Evolutionary conservation across 2,329 filamentous ascomycete genomes (phyloP).

Genomic region (Chaetomium sp.): DNA sequence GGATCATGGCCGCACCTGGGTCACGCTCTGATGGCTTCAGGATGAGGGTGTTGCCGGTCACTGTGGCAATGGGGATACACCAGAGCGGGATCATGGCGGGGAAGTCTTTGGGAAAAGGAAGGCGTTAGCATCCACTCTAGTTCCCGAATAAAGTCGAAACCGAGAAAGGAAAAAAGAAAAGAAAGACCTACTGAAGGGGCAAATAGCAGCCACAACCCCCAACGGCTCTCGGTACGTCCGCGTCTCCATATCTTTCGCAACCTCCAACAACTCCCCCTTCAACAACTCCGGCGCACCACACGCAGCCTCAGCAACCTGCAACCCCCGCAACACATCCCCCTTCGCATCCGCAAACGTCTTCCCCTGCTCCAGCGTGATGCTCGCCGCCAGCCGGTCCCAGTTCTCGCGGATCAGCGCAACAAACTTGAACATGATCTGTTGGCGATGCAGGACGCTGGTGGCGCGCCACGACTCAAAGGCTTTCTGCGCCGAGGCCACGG

Average conservation of each 20-base stretch:
- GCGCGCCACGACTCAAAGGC: conserved; percentile 69
- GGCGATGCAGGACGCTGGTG: conserved; percentile 65
- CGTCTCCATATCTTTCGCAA: conserved; percentile 87
- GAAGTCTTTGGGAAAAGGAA: conserved; percentile 52
- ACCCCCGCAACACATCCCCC: conserved; percentile 72
- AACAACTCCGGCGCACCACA: conserved; percentile 75
- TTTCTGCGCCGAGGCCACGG: conserved; percentile 67
- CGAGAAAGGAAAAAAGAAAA: neutral
- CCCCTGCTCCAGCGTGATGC: conserved; percentile 81
- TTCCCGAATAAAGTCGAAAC: neutral
- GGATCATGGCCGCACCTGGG: conserved; percentile 77
- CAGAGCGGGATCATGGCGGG: conserved; percentile 91
- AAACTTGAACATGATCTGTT: conserved; percentile 86
- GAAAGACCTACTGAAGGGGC: conserved; percentile 67
- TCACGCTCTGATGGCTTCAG: conserved; percentile 84
- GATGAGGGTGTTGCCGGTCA: conserved; percentile 77
- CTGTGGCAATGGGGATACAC: conserved; percentile 78
- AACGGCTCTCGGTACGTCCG: conserved; percentile 74
- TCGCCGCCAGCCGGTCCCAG: conserved; percentile 77
- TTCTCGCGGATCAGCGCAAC: conserved; percentile 73
- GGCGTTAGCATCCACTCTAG: neutral
- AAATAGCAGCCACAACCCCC: conserved; percentile 76
- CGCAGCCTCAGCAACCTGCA: conserved; percentile 80
- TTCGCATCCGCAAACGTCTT: conserved; percentile 81
- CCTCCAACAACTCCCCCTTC: conserved; percentile 77